Evolutionary conservation across 2,329 filamentous ascomycete species (phyloP), one percentile per base, ranked within the genome.

Genomic region (Karstenula rhodostoma): DNA sequence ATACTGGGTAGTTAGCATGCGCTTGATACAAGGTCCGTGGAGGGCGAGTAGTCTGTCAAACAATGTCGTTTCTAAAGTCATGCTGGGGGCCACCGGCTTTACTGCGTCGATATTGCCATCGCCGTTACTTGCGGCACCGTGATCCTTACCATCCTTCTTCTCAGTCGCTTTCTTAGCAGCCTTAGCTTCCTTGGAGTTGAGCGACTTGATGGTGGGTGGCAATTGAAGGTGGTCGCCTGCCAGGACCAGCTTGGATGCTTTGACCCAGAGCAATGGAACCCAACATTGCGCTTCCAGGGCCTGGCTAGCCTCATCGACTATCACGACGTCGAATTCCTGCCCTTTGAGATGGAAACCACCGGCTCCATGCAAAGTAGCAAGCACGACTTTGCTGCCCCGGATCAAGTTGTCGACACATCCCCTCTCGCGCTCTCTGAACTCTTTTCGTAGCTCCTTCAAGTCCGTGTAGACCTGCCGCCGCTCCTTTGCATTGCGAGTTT

Each of bases 201-300:
- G 79, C 1, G 91, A 94, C 78, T 97, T 98, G 78, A 99, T 93
- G 0, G 94, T 98, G 15, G 95, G 95, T 22, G 94, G 94, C 56
- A 99, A 82, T 78, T 99, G 95, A 56, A 98, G 81, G 77, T 98
- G 95, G 74, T 99, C 95, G 50, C 95, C 95, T 0, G 95, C 95
- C 64, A 96, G 89, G 9, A 99, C 89, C 9, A 93, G 89, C 80
- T 97, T 98, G 67, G 84, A 87, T 0, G 92, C 82, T 42, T 84
- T 92, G 43, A 80, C 77, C 65, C 87, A 85, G 19, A 97, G 80
- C 49, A 99, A 80, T 12, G 95, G 89, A 54, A 98, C 94, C 95
- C 95, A 99, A 80, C 94, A 97, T 78, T 98, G 94, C 0, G 95
- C 94, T 79, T 99, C 95, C 10, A 98, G 83, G 1, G 95, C 95